Percentiles rank a stretch among this genome's conserved stretches.
Evolutionary conservation across 116 monocot species (phyloP).

Genomic region (Cymodocea nodosa): DNA sequence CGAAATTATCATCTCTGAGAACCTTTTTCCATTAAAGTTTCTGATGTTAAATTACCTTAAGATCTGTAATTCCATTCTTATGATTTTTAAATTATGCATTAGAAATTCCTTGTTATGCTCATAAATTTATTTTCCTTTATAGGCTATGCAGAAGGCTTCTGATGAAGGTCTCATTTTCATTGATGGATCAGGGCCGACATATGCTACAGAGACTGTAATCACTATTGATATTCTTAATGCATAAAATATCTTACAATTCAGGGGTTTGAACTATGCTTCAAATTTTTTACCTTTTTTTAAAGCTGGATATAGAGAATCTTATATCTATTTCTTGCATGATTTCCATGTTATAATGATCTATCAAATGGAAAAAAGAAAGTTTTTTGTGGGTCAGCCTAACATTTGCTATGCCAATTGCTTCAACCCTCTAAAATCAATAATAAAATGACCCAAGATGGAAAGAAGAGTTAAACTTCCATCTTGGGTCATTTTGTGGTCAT

Average conservation of each 20-base stretch:
- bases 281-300: too few relatives aligned
- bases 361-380: too few relatives aligned
- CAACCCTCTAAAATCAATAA: too few relatives aligned
- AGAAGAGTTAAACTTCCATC: too few relatives aligned
- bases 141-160: slow-evolving; percentile 80
- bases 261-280: too few relatives aligned
- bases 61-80: not conserved
- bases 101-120: too few relatives aligned
- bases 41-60: not conserved
- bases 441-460: too few relatives aligned
- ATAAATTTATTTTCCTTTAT: slow-evolving; percentile 12
- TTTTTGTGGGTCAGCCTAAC: too few relatives aligned
- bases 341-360: not conserved
- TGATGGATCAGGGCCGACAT: slow-evolving; percentile 96
- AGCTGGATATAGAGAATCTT: too few relatives aligned
- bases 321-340: not conserved
- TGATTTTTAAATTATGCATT: not conserved
- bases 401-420: too few relatives aligned
- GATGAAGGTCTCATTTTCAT: slow-evolving; percentile 88
- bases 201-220: slow-evolving; percentile 86
- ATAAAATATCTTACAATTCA: not conserved
- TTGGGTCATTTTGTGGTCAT: too few relatives aligned
- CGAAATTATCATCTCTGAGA: too few relatives aligned
- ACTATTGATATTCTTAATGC: slow-evolving; percentile 1
- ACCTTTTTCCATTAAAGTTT: not conserved